These are phyloP conservation scores for Starmerella geochares DNA, from an alignment of 805 yeast genomes.

Conservation along the genomic window DNA sequence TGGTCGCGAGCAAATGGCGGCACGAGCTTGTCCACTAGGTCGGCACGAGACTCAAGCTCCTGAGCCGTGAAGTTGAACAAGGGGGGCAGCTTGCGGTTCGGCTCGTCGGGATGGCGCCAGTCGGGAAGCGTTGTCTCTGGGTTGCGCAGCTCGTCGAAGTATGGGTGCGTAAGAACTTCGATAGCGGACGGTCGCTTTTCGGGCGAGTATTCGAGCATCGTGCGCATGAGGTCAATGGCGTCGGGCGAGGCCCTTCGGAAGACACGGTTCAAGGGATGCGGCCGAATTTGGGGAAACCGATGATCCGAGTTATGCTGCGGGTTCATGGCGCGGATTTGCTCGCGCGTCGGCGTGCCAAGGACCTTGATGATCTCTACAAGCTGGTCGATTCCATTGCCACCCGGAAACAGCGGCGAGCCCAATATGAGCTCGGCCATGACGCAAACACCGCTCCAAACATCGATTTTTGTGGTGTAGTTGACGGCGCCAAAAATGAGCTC, in stretches of 20 bases:
- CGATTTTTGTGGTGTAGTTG: constrained; percentile 91
- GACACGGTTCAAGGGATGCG: constrained; percentile 50
- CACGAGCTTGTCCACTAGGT: constrained; percentile 33
- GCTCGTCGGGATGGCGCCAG: constrained; percentile 51
- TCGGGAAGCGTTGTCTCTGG: constrained; percentile 37
- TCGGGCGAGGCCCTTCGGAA: constrained; percentile 71
- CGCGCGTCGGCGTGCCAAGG: constrained; percentile 87
- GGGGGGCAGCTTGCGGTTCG: constrained; percentile 63
- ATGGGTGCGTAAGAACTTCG: constrained; percentile 75
- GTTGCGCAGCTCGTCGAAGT: constrained; percentile 74
- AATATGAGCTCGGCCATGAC: constrained; percentile 93
- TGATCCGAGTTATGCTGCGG: constrained; percentile 89
- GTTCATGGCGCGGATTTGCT: constrained; percentile 88
- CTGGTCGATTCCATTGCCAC: constrained; percentile 95
- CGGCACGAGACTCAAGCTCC: constrained; percentile 43
- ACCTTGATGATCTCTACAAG: constrained; percentile 92
- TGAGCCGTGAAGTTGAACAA: constrained; percentile 65
- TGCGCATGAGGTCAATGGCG: constrained; percentile 74
- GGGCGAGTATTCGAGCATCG: constrained; percentile 84
- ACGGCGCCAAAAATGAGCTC: constrained; percentile 96
- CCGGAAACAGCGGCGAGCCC: constrained; percentile 96
- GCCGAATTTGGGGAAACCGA: constrained; percentile 62
- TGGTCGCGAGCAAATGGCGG: constrained; percentile 25
- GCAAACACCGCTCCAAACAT: constrained; percentile 96
- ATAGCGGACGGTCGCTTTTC: constrained; percentile 69